phyloP scores from a whole-genome alignment of 2,329 filamentous ascomycete species.

The Aspergillus sp. region DNA sequence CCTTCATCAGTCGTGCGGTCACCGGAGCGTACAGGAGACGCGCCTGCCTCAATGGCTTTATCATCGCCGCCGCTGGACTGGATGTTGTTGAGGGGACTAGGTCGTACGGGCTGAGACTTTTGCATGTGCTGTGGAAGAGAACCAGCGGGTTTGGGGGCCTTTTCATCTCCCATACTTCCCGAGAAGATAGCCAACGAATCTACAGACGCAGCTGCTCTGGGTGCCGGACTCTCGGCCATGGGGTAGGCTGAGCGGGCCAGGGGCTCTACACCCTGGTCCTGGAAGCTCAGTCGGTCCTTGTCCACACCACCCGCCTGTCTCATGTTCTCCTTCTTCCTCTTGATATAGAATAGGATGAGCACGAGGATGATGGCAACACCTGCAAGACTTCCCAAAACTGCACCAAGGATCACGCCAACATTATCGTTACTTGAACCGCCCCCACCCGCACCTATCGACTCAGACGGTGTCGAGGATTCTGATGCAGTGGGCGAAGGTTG shows the following conservation, averaged over 20 bases:
- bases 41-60: constrained; percentile 20
- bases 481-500: constrained; percentile 33
- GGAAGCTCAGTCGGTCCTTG: constrained; percentile 56
- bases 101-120: constrained; percentile 20
- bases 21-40: constrained; percentile 23
- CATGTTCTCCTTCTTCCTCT: constrained; percentile 56
- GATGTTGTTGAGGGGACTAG: constrained; percentile 30
- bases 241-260: constrained; percentile 43
- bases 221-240: constrained; percentile 45
- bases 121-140: constrained; percentile 19
- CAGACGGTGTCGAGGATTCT: constrained; percentile 25
- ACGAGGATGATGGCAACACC: constrained; percentile 71
- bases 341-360: constrained; percentile 67
- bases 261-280: constrained; percentile 47
- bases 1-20: constrained; percentile 48
- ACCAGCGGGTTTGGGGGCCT: constrained; percentile 27
- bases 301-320: constrained; percentile 50
- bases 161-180: constrained; percentile 35
- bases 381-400: constrained; percentile 77
- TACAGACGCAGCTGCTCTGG: constrained; percentile 32
- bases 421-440: constrained; percentile 28
- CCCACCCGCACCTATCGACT: constrained; percentile 29
- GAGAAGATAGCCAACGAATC: constrained; percentile 44
- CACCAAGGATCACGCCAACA: constrained; percentile 68
- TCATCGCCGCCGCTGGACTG: constrained; percentile 28